phyloP scores from a whole-genome alignment of 2,329 filamentous ascomycete species.

The Trichoderma pleuroti region DNA sequence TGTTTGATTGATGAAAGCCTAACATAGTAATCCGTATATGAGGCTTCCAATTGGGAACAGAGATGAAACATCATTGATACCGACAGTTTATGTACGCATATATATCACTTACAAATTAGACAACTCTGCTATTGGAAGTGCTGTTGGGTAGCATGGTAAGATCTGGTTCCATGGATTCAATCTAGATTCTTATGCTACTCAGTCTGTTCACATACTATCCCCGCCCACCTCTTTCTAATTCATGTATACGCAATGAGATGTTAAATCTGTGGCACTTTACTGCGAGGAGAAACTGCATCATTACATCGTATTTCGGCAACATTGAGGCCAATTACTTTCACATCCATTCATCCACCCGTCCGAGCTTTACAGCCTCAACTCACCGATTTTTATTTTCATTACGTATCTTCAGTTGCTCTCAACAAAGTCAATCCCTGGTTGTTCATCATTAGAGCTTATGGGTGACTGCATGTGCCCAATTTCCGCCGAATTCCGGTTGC shows the following conservation, averaged over 20 bases:
- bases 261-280: neutral
- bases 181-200: neutral
- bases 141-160: neutral
- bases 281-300: neutral
- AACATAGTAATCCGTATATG: neutral
- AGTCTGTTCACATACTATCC: neutral
- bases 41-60: accelerated
- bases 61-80: neutral
- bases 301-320: neutral
- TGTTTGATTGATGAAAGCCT: neutral
- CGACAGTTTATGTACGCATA: accelerated
- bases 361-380: neutral
- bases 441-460: neutral
- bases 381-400: neutral
- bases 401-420: neutral
- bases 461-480: neutral
- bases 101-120: neutral
- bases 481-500: neutral
- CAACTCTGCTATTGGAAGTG: neutral
- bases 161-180: neutral
- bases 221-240: neutral
- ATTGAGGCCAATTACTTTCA: neutral
- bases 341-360: neutral
- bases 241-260: neutral
- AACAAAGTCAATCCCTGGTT: neutral